Base-by-base conservation (phyloP, 2,329 filamentous ascomycete genomes). In the Neonectria magnoliae region DNA sequence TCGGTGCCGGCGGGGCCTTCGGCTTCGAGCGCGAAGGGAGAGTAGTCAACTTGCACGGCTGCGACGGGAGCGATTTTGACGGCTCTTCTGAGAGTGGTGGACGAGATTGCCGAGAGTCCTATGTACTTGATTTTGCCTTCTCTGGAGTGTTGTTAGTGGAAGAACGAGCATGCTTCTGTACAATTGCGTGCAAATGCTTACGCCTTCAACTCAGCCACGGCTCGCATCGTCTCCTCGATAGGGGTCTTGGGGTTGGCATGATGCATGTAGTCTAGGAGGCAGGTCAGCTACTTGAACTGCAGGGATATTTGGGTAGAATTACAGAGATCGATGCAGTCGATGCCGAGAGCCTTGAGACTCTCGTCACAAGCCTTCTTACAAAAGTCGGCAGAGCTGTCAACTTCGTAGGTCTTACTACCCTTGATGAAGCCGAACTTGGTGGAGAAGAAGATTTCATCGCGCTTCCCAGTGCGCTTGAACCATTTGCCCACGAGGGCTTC, bases 61-160 rank as follows among this genome's bases (percentile, higher is more conserved):
- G 81, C 74, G 60, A 88, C 79, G 14, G 80, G 84, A 51, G 80
- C 79, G n/a, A 88, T 74, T 38, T 81, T 81, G 68, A 77, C 75
- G 4, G 84, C 86, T 10, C 86, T 81, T 5, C 84, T 81, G n/a
- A 89, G 78, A 1, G 84, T 83, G 2, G 76, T 72, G 3, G 82
- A 79, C 20, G 76, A 79, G 60, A 81, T 76, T 66, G 86, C 84
- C 1, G 78, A 83, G 2, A 89, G 70, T 3, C 87, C 86, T 5
- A 89, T 77, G 71, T 86, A 76, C 53, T 81, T 82, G 71, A 88
- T 84, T 74, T 87, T 87, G 29, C 86, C 85, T 67, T 84, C 81
- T 1, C 77, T 80, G 16, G 2, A 18, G 3, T n/a, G 8, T n/a
- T 42, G 38, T 42, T 2, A 42, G 38, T 9, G 9, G 11, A 8